Base-by-base conservation (phyloP, 352 stramenopile species). In the Phytophthora cryptogea region DNA sequence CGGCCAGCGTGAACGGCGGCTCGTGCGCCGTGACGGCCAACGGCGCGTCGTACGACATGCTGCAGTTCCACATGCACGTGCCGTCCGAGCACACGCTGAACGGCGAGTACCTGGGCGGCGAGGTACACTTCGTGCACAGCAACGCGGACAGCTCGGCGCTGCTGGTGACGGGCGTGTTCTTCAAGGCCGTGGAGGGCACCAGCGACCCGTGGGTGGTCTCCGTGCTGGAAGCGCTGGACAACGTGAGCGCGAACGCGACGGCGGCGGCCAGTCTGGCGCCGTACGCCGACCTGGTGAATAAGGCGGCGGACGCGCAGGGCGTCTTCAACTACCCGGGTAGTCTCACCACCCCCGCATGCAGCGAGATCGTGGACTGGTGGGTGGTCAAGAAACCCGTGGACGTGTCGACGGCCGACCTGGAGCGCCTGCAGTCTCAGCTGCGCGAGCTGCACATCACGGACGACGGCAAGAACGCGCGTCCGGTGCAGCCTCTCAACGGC, bases 331-430 rank as follows among this genome's bases (percentile, higher is more conserved):
- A 85, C 61, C 27, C 70, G 2, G 75, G 76, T 13, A 83, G 76
- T n/a, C 68, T 82, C 31, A 85, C 72, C 17, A 79, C 70, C 4
- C 76, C 76, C 1, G 47, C 51, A 11, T 85, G 76, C 41, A 48
- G 39, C n/a, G 76, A 85, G 54, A 67, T 65, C 20, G 76, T 85
- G 16, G 65, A 80, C 55, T 85, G 76, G 76, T 85, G 72, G 70
- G 67, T 85, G 17, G 43, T 85, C 32, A 53, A 74, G 42, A 71
- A 68, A 42, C 70, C 71, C 11, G 41, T 83, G 40, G 61, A 57
- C 26, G 62, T 83, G 46, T 75, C 67, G 0, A 41, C 49, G 2
- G 30, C 36, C 3, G 68, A 80, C 41, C 49, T 78, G 23, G 31
- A 64, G 28, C 47, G 60, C 3, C 36, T 83, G 16, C 28, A 45